Evolutionary conservation across 2,329 filamentous ascomycete genomes (phyloP).

Genomic region (Cladorrhinum sp.): DNA sequence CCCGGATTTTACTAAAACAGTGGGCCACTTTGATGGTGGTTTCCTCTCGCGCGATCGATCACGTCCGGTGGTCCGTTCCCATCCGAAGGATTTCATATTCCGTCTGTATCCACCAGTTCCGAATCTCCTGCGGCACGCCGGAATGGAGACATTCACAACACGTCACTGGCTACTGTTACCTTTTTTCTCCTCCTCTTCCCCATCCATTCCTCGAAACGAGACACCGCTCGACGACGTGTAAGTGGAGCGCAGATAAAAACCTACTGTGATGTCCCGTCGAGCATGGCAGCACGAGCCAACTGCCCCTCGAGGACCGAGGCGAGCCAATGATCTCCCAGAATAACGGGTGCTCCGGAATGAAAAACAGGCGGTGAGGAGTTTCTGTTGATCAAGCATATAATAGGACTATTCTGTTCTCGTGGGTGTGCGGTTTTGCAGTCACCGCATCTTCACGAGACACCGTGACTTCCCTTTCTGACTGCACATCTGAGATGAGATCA

Average conservation of each 20-base stretch:
- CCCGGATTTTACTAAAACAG: background rate
- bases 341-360: background rate
- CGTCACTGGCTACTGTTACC: background rate
- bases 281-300: background rate
- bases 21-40: background rate
- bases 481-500: background rate
- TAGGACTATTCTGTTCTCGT: background rate
- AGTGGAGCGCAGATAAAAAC: background rate
- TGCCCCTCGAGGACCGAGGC: background rate
- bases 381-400: background rate
- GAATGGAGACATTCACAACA: background rate
- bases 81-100: background rate
- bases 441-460: background rate
- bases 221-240: background rate
- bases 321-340: background rate
- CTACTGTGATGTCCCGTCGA: background rate
- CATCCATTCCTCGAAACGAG: background rate
- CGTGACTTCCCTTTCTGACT: background rate
- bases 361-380: constrained; percentile 2
- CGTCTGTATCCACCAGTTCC: background rate
- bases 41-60: background rate
- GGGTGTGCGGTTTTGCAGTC: background rate
- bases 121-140: background rate
- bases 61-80: background rate
- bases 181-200: background rate